Percentiles rank a stretch among this genome's conserved stretches.
Conservation (phyloP, 2,329 filamentous ascomycete genomes). For the Aspergillus ruber region DNA sequence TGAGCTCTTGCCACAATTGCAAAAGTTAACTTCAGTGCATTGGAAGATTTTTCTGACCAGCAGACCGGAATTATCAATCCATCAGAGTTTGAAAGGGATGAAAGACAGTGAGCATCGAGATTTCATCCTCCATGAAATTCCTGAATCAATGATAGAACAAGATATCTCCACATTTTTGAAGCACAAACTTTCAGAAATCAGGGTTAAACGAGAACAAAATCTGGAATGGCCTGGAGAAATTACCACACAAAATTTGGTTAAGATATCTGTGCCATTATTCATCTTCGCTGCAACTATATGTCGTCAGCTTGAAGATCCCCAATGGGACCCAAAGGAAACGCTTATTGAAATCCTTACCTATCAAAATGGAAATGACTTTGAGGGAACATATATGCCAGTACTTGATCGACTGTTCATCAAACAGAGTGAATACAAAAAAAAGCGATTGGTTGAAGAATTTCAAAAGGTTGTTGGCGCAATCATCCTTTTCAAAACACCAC, state of each 20-base stretch:
- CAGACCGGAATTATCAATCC: conserved; percentile 19
- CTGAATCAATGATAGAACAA: conserved; percentile 10
- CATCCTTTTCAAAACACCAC: conserved; percentile 14
- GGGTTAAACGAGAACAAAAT: background rate
- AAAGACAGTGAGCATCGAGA: conserved; percentile 12
- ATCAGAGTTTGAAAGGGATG: conserved; percentile 9
- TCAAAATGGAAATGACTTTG: conserved; percentile 7
- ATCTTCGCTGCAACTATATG: conserved; percentile 4
- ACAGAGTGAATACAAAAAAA: conserved; percentile 5
- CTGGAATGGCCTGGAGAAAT: background rate
- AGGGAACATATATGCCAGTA: conserved; percentile 15
- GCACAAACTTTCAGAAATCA: conserved; percentile 5
- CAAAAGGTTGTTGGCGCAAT: conserved; percentile 16
- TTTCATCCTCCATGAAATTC: conserved; percentile 17
- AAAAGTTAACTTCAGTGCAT: conserved; percentile 4
- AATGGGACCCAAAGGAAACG: background rate
- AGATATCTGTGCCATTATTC: conserved; percentile 5
- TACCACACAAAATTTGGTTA: background rate
- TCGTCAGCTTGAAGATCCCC: background rate
- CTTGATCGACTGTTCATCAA: conserved; percentile 9
- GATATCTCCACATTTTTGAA: conserved; percentile 16
- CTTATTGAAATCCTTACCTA: background rate
- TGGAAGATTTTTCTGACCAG: conserved; percentile 19
- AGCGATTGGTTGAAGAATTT: conserved; percentile 11
- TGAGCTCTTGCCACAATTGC: conserved; percentile 9